Evolutionary conservation across 192 early-diverging fungal species (phyloP).

Genomic region (Blastocladiella britannica): DNA sequence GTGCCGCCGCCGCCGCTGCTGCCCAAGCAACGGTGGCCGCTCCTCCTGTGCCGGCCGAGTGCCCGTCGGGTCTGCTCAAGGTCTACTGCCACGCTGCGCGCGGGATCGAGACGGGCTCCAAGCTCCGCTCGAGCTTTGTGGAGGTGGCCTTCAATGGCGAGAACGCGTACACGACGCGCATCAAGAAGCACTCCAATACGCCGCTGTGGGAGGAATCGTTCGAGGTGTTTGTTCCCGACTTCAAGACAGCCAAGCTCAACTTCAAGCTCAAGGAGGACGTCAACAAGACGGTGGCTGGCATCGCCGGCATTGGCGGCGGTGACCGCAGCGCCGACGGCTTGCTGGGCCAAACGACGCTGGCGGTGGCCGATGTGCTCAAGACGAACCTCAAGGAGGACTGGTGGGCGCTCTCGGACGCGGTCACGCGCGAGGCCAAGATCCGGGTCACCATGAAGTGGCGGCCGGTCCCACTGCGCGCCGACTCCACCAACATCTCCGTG

Average conservation of each 20-base stretch:
- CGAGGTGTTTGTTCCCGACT: slow-evolving; percentile 52
- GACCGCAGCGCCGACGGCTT: slow-evolving; percentile 9
- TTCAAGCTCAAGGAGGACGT: slow-evolving; percentile 33
- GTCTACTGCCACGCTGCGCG: slow-evolving; percentile 21
- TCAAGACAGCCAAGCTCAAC: slow-evolving; percentile 28
- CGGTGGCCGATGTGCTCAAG: slow-evolving; percentile 16
- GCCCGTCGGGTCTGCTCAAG: slow-evolving; percentile 15
- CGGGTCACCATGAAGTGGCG: slow-evolving; percentile 44
- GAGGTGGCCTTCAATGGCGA: slow-evolving; percentile 32
- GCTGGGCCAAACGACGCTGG: slow-evolving; percentile 4
- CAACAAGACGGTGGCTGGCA: no score
- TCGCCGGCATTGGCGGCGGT: slow-evolving; percentile 6
- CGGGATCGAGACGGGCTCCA: slow-evolving; percentile 10
- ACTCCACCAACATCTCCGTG: slow-evolving; percentile 37
- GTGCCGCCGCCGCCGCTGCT: no score
- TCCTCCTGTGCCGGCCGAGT: no score
- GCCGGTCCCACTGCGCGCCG: slow-evolving; percentile 53
- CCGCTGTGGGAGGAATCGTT: slow-evolving; percentile 58
- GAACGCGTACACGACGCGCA: slow-evolving; percentile 29
- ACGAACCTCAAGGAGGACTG: slow-evolving; percentile 32
- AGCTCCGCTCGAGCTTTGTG: slow-evolving; percentile 16
- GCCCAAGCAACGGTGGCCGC: no score
- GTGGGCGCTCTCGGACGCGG: slow-evolving; percentile 31
- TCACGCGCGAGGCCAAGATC: slow-evolving; percentile 30
- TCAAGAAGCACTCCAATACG: slow-evolving; percentile 47